Evolutionary conservation across 176 grass and related monocot genomes (phyloP), one percentile per base, ranked within the genome.

Genomic region (Triticum aestivum): DNA sequence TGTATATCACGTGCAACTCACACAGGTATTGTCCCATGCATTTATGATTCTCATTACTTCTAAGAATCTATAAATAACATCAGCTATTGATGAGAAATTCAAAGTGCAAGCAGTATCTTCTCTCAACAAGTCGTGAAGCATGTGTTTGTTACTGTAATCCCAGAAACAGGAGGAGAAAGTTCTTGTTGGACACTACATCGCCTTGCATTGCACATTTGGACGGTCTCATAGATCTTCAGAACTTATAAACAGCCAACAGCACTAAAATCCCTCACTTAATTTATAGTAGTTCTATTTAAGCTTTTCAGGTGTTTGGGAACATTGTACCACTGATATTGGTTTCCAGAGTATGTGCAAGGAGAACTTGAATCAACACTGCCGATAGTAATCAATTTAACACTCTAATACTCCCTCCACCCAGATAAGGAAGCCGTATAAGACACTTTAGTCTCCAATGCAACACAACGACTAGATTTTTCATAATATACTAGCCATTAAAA

Each of bases 21-120:
- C 24, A 75, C 3, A 51, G 24, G 24, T 65, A 33, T 5, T 13
- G 12, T 76, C 39, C 17, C 34, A 54, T 75, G 66, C 3, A 33
- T 6, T 54, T 82, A 69, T 21, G 20, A 68, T 61, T 70, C 38
- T 11, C 80, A 62, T 18, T 33, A 73, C 41, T 61, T 41, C 54
- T 14, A 44, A 47, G 8, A 81, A 69, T 81, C 76, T 10, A 81
- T 75, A 68, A 61, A 61, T 61, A 47, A 45, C 9, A 61, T 9
- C 34, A 75, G 34, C 23, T 73, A 58, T 38, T 23, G n/a, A 79
- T 23, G n/a, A 79, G 54, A 79, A 39, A 73, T 14, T 72, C 45
- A 47, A 32, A 52, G 18, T 67, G 37, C 7, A 89, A 81, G 56
- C 7, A 69, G 34, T 81, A 76, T 61, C 73, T 34, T 49, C 77